Evolutionary conservation across 2,329 filamentous ascomycete genomes (phyloP), one percentile per base, ranked within the genome.

Genomic region (Phialophora tarda): DNA sequence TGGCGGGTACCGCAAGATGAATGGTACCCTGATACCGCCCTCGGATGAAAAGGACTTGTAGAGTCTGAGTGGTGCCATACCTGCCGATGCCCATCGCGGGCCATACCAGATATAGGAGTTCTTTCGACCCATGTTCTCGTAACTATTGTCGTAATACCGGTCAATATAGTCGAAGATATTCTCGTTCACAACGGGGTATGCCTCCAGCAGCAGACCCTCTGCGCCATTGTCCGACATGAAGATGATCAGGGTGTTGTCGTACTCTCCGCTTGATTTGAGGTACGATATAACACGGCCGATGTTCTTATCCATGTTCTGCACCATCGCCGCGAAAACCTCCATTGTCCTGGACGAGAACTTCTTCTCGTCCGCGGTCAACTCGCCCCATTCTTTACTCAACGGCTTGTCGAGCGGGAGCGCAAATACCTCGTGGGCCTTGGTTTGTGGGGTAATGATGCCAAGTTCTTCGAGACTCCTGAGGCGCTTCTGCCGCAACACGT

Each of bases 401-500:
- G 64, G 64, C 6, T 54, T 63, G 8, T 66, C 64, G 57, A 64
- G 54, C 1, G 61, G 51, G 12, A 62, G 51, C 0, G 79, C 77
- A 1, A 81, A 75, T 3, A 82, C 78, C 0, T 76, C 75, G 11
- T 61, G 59, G 14, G 59, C 48, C 12, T 54, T 41, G 12, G 59
- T 61, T 32, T 61, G 44, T 17, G 79, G 72, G 1, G 79, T 73
- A 8, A 88, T 79, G 72, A 89, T 79, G 4, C 86, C 86, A 7
- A 88, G 78, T 12, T 86, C 81, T 69, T 86, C 86, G 57, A 88
- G 80, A 3, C 81, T 77, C 65, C 83, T 79, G 14, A 89, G 78
- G 2, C 86, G 82, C 67, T 81, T 80, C 64, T 81, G 72, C 1
- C 86, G 79, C 11, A 89, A 79, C 0, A 79, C 84, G 23, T 87